A percentile compares a stretch with the other conserved stretches of the same genome.
Conservation (phyloP, 495 filamentous ascomycete genomes). For the Talaromyces nanjingensis region DNA sequence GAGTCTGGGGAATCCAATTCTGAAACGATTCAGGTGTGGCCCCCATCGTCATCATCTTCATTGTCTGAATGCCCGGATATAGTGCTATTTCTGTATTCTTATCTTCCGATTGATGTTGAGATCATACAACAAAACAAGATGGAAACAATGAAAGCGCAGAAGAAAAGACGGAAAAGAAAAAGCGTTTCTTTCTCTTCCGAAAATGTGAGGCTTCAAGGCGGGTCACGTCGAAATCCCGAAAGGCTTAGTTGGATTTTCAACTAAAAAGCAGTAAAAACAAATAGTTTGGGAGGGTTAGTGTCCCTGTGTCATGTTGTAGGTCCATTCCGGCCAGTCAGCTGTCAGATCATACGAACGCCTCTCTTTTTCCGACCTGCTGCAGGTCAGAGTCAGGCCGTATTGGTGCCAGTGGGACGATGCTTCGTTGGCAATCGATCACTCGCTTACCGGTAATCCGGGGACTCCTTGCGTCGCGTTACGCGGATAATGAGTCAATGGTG, state of each 20-base stretch:
- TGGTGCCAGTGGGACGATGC: slow-evolving; percentile 2
- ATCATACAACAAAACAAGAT: neutral
- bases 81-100: neutral
- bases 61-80: neutral
- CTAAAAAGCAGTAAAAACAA: neutral
- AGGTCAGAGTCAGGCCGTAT: neutral
- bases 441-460: neutral
- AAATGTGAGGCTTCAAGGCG: neutral
- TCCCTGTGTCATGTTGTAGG: neutral
- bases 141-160: neutral
- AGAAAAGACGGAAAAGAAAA: neutral
- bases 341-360: neutral
- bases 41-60: slow-evolving; percentile 7
- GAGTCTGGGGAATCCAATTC: slow-evolving; percentile 5
- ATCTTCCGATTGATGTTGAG: neutral
- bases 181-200: neutral
- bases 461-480: neutral
- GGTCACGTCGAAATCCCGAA: slow-evolving; percentile 1
- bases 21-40: slow-evolving; percentile 8
- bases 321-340: neutral
- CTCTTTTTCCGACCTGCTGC: neutral
- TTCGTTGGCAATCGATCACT: neutral
- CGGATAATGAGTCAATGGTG: neutral
- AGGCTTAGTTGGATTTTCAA: neutral
- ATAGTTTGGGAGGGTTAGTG: neutral